Percentiles rank a stretch among this genome's conserved stretches.
Conservation (phyloP, 441 rosid genomes). For the Populus trichocarpa region DNA sequence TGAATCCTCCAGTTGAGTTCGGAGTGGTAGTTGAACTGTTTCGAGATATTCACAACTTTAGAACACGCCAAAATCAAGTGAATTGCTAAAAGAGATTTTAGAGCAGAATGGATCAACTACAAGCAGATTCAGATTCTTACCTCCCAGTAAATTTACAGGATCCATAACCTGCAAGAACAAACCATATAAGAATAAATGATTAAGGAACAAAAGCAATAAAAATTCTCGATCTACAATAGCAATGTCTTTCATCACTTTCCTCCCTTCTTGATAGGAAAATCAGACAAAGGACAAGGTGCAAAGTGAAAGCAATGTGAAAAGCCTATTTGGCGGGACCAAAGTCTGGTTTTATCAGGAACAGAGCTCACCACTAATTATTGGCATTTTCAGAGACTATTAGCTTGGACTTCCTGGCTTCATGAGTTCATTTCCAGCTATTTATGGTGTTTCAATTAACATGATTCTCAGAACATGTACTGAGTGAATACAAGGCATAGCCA, state of each 20-base stretch:
- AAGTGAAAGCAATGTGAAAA: not conserved
- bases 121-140: constrained; percentile 33
- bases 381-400: constrained; percentile 1
- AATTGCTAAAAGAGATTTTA: not conserved
- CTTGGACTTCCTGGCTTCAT: not conserved
- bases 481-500: not conserved
- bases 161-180: constrained; percentile 50
- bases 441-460: not conserved
- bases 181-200: too few species aligned
- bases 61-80: not conserved
- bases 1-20: constrained; percentile 33
- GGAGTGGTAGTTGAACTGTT: constrained; percentile 43
- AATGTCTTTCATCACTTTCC: not conserved
- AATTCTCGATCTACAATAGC: not conserved
- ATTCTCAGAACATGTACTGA: not conserved
- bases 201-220: not conserved
- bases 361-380: not conserved
- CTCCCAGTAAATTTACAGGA: constrained; percentile 62
- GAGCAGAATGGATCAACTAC: not conserved
- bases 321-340: not conserved
- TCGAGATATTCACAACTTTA: constrained; percentile 14
- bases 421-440: not conserved
- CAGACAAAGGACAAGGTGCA: not conserved
- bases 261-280: not conserved
- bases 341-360: too few species aligned